Conservation (phyloP, 2,329 filamentous ascomycete genomes). For the Teratosphaeriaceae sp. region DNA sequence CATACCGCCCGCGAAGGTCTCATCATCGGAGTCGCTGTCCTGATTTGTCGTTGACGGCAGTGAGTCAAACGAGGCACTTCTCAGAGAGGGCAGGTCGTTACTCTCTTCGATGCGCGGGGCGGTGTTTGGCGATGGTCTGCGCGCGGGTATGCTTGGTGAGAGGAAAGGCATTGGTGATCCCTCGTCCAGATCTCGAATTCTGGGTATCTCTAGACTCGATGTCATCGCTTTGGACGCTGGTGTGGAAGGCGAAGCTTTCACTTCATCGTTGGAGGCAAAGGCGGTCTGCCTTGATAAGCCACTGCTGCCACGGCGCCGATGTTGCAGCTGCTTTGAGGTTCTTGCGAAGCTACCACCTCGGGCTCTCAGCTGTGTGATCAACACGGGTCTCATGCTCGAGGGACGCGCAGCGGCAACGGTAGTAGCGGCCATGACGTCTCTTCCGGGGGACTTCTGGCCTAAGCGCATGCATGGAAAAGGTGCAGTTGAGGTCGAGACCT, state of each 20-base stretch:
- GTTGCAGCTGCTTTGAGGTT: conserved; percentile 10
- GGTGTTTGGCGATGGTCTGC: conserved; percentile 29
- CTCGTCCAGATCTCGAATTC: conserved; percentile 10
- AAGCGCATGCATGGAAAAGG: too few relatives aligned
- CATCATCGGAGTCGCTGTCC: conserved; percentile 46
- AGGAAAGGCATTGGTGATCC: conserved; percentile 26
- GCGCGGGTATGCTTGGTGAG: conserved; percentile 24
- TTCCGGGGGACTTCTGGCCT: too few relatives aligned
- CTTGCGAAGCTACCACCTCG: conserved; percentile 2
- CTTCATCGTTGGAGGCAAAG: background rate
- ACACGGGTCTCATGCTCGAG: conserved; percentile 1
- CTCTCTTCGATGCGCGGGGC: conserved; percentile 46
- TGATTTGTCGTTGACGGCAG: conserved; percentile 30
- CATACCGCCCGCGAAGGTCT: conserved; percentile 53
- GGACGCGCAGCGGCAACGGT: background rate
- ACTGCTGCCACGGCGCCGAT: background rate
- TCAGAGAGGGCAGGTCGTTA: conserved; percentile 44
- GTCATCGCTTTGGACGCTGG: conserved; percentile 16
- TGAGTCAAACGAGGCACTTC: conserved; percentile 49
- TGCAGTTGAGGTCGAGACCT: too few relatives aligned
- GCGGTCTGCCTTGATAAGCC: conserved; percentile 1
- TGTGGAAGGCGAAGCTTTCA: background rate
- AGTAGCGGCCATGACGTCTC: too few relatives aligned
- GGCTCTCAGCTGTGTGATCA: background rate
- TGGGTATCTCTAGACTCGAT: conserved; percentile 24